Evolutionary conservation across 148 eudicot genomes (phyloP).

Genomic region (Agrostemma githago): DNA sequence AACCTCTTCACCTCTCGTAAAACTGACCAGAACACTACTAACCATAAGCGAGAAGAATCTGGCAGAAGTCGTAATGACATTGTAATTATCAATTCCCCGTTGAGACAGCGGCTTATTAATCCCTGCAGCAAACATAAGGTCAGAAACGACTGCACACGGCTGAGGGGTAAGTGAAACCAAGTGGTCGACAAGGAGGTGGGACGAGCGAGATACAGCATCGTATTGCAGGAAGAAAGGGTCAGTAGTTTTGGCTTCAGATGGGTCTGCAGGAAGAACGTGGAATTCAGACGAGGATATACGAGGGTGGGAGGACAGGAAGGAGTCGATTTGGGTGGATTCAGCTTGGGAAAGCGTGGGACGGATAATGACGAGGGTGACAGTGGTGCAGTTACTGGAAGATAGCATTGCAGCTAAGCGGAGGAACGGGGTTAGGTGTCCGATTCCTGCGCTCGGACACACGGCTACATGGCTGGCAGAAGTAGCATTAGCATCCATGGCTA

Average conservation of each 20-base stretch:
- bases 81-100: slow-evolving; percentile 19
- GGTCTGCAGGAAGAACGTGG: slow-evolving; percentile 3
- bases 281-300: slow-evolving; percentile 18
- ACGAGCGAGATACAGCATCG: slow-evolving; percentile 28
- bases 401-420: slow-evolving; percentile 33
- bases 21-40: slow-evolving; percentile 13
- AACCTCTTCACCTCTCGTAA: slow-evolving; percentile 7
- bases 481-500: neutral
- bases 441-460: slow-evolving; percentile 34
- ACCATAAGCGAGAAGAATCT: slow-evolving; percentile 24
- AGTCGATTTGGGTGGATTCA: slow-evolving; percentile 23
- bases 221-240: slow-evolving; percentile 34
- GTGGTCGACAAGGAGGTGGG: slow-evolving; percentile 26
- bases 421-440: slow-evolving; percentile 35
- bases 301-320: slow-evolving; percentile 30
- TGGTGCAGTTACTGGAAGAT: neutral
- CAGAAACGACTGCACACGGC: slow-evolving; percentile 30
- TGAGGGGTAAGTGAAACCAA: slow-evolving; percentile 23
- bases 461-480: slow-evolving; percentile 11
- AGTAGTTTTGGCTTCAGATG: neutral
- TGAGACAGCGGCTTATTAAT: slow-evolving; percentile 11
- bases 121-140: slow-evolving; percentile 28
- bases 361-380: slow-evolving; percentile 24
- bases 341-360: slow-evolving; percentile 21
- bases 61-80: slow-evolving; percentile 32